Evolutionary conservation across 2,329 filamentous ascomycete species (phyloP), one percentile per base, ranked within the genome.

Genomic region (Verticillium zaregamsianum): DNA sequence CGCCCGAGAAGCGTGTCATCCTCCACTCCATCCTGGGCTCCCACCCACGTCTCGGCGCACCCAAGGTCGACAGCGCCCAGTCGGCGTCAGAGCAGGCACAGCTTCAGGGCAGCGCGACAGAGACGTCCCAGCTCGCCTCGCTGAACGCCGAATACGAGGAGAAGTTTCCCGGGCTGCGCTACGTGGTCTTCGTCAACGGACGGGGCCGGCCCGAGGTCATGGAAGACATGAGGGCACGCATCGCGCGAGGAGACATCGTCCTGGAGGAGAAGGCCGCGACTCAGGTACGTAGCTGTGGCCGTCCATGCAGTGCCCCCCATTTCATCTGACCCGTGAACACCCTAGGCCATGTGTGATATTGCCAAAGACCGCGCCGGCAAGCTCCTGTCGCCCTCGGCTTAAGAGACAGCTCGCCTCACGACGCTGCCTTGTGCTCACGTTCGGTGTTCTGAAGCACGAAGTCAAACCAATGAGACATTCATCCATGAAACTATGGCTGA

Each of bases 151-250:
- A 91, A 74, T 97, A 97, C 72, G 93, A 97, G 74, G 79, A 78
- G n/a, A 82, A 69, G 61, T 97, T 94, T 73, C 92, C 92, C 0
- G 92, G 93, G 0, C 73, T 97, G 71, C 83, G 90, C 75, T 97
- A 96, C 79, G 92, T 97, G 71, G 91, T 94, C 20, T 97, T 97
- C 73, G 94, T 97, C 61, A 93, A 96, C 72, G 92, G 92, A 0
- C 84, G 93, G 56, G 82, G 85, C 49, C 82, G 92, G 61, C 82
- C 84, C 2, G 84, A 86, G 64, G 89, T 97, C 61, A 92, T 97
- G 89, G 81, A 86, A 65, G 88, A 97, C 69, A 96, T 97, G 91
- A 83, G 83, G 65, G 73, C 76, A 59, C 82, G 93, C 59, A 96
- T 97, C 69, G 84, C 82, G 17, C 79, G 88, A 59, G 87, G 83